Evolutionary conservation across 169 alveolate genomes (phyloP), one percentile per base, ranked within the genome.

Genomic region (Eimeria falciformis): DNA sequence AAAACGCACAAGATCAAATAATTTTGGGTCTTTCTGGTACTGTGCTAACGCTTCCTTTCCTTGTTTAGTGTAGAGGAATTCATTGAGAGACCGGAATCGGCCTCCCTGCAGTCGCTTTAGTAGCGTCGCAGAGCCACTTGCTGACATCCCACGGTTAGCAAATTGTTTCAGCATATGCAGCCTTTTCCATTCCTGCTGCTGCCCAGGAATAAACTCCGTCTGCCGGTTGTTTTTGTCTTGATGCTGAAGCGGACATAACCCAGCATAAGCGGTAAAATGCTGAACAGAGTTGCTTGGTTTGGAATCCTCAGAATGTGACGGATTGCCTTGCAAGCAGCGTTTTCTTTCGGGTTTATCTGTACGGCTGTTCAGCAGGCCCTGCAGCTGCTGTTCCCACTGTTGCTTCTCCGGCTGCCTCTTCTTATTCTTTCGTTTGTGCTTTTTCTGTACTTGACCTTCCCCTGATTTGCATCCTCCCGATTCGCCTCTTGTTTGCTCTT

Each of bases 21-120:
- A 88, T 6, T 55, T n/a, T 7, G 93, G 94, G 23, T 94, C 95
- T 50, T 71, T 75, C 50, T 93, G 82, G 68, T 91, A 94, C 50
- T 68, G 75, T 27, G 37, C 75, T 66, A 91, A 91, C n/a, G 95
- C 96, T 6, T 69, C 94, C 33, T 91, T 86, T 18, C 96, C 94
- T 12, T 75, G 46, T 6, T 58, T 68, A 9, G 96, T 95, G 93
- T 95, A 95, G 58, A 95, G 91, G 23, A 53, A 78, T 90, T 95
- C 96, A 90, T 95, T 95, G 25, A 95, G 84, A 58, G 73, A 66
- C 29, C 97, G 92, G 79, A 95, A 95, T 12, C 86, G 83, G 71
- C 96, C 88, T 18, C 97, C 97, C 73, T 90, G 90, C 37, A 95
- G 89, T 29, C 94, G 75, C 40, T 87, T 75, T 17, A n/a, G 47